Evolutionary conservation across 2,329 filamentous ascomycete genomes (phyloP).

Genomic region (Stagonosporopsis chrysanthemi): DNA sequence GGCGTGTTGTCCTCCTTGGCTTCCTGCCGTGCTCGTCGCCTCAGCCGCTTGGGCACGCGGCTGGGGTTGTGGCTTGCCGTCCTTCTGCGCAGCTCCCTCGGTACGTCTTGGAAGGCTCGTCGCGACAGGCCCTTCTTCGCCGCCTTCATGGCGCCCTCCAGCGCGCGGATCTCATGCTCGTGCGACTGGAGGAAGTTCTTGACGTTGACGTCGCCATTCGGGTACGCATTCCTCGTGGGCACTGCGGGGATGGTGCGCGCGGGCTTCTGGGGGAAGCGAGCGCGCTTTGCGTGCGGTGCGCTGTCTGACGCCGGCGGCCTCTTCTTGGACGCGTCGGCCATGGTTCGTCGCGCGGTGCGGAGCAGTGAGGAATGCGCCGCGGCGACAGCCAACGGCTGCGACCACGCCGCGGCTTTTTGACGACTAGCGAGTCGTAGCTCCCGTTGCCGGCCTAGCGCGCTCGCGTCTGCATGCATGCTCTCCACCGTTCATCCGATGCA

Average conservation of each 20-base stretch:
- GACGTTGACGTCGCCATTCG: slow-evolving; percentile 81
- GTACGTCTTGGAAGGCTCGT: slow-evolving; percentile 90
- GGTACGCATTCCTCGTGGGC: slow-evolving; percentile 59
- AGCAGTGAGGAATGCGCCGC: slow-evolving; percentile 15
- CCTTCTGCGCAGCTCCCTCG: slow-evolving; percentile 80
- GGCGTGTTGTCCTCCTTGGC: slow-evolving; percentile 94
- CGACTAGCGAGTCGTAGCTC: slow-evolving; percentile 20
- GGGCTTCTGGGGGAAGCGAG: slow-evolving; percentile 37
- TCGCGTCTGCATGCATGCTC: slow-evolving; percentile 17
- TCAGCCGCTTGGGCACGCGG: slow-evolving; percentile 80
- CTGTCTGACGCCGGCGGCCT: slow-evolving; percentile 29
- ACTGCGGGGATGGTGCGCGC: slow-evolving; percentile 41
- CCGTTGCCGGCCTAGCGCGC: slow-evolving; percentile 8
- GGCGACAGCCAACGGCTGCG: slow-evolving; percentile 24
- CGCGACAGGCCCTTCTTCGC: slow-evolving; percentile 70
- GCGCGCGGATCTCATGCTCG: slow-evolving; percentile 85
- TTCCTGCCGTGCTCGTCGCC: slow-evolving; percentile 71
- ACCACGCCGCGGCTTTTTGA: slow-evolving; percentile 8
- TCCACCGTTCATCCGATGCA: slow-evolving; percentile 19
- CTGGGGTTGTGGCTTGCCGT: slow-evolving; percentile 97
- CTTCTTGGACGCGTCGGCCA: slow-evolving; percentile 33
- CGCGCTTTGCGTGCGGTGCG: slow-evolving; percentile 30
- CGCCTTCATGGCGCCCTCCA: slow-evolving; percentile 81
- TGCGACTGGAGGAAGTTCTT: slow-evolving; percentile 83
- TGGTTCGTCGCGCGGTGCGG: slow-evolving; percentile 15